phyloP scores from a whole-genome alignment of 2,329 filamentous ascomycete genomes.

The Aspergillus fumigatus region DNA sequence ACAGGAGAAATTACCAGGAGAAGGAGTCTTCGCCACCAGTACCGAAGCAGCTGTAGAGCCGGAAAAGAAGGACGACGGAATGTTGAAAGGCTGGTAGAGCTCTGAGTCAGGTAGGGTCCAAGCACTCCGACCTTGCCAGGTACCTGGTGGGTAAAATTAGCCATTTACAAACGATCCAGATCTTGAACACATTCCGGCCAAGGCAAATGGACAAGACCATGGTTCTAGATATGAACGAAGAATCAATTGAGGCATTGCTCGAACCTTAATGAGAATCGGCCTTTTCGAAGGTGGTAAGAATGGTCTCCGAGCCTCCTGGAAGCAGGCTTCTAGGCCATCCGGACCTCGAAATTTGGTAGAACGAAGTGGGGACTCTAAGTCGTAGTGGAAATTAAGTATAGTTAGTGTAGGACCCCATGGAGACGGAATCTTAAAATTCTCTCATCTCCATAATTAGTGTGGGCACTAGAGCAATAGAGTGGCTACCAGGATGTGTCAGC shows the following conservation, averaged over 20 bases:
- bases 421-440: neutral
- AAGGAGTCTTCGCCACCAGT: neutral
- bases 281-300: neutral
- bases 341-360: neutral
- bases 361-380: neutral
- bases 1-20: conserved; percentile 3
- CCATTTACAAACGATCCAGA: neutral
- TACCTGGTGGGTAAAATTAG: neutral
- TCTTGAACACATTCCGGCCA: neutral
- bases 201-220: neutral
- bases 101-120: neutral
- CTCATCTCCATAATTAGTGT: neutral
- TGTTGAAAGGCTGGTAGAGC: neutral
- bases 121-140: neutral
- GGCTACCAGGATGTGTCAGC: neutral
- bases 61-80: neutral
- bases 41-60: neutral
- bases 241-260: neutral
- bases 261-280: neutral
- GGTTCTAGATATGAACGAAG: neutral
- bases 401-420: neutral
- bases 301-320: neutral
- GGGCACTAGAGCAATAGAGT: neutral
- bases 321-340: neutral
- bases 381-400: neutral